A percentile compares a stretch with the other conserved stretches of the same genome.
Evolutionary conservation across 2,329 filamentous ascomycete genomes (phyloP).

Genomic region (Chaetomium strumarium): DNA sequence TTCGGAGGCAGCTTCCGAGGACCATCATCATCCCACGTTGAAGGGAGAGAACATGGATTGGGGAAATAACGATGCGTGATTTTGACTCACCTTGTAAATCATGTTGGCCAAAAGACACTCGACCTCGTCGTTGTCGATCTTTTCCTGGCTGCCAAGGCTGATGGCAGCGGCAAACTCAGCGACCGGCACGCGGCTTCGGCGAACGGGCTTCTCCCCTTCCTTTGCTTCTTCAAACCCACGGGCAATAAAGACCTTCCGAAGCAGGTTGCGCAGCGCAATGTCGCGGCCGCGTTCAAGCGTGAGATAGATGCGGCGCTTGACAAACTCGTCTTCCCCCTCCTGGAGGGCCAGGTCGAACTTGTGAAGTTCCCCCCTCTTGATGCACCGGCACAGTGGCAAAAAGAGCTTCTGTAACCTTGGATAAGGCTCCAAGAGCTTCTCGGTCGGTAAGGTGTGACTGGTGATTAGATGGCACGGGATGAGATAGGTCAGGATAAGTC

Average conservation of each 20-base stretch:
- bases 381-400: conserved; percentile 68
- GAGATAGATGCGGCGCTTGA: conserved; percentile 87
- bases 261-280: conserved; percentile 82
- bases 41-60: not conserved
- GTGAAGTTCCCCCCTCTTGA: conserved; percentile 74
- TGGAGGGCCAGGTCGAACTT: conserved; percentile 79
- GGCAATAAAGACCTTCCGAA: conserved; percentile 83
- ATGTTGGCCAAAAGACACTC: conserved; percentile 93
- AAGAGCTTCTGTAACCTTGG: conserved; percentile 74
- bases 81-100: conserved; percentile 79
- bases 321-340: conserved; percentile 83
- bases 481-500: conserved; percentile 87
- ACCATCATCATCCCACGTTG: not conserved
- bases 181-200: conserved; percentile 73
- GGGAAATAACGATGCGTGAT: not conserved
- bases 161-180: conserved; percentile 81
- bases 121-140: conserved; percentile 82
- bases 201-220: conserved; percentile 54
- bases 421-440: conserved; percentile 64
- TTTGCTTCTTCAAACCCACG: conserved; percentile 77
- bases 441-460: conserved; percentile 74
- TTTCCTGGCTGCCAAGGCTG: conserved; percentile 61
- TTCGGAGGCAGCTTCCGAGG: not conserved
- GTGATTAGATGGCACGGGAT: conserved; percentile 91
- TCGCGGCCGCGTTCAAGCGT: conserved; percentile 90